These are phyloP conservation scores for Phytophthora citrophthora DNA, from an alignment of 352 stramenopile genomes.

Conservation along the genomic window DNA sequence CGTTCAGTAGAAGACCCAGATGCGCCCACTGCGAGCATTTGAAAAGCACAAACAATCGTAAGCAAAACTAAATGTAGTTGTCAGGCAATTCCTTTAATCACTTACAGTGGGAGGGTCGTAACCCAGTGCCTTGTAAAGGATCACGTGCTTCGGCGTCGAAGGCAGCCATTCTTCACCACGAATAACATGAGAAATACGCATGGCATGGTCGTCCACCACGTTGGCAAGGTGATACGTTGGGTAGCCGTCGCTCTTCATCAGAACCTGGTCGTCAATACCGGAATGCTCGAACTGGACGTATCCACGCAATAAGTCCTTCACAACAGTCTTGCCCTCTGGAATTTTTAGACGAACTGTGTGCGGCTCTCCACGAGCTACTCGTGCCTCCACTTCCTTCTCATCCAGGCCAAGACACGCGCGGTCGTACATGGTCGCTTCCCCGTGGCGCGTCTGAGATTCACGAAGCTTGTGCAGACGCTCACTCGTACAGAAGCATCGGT, in stretches of 20 bases:
- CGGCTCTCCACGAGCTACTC: conserved; percentile 86
- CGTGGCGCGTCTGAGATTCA: conserved; percentile 89
- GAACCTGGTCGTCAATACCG: conserved; percentile 90
- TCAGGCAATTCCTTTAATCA: background rate
- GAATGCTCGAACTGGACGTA: conserved; percentile 92
- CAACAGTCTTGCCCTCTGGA: conserved; percentile 90
- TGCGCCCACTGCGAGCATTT: conserved; percentile 78
- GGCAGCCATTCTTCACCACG: conserved; percentile 95
- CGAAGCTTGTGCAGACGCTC: conserved; percentile 94
- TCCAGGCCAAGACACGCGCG: conserved; percentile 95
- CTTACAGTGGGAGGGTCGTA: conserved; percentile 70
- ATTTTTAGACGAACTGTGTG: conserved; percentile 97
- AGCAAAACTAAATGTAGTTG: too few species aligned
- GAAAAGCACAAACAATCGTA: too few species aligned
- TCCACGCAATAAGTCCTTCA: conserved; percentile 96
- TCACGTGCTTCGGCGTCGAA: conserved; percentile 91
- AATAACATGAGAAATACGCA: conserved; percentile 98
- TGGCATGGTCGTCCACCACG: conserved; percentile 97
- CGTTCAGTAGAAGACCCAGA: conserved; percentile 95
- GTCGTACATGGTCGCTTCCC: conserved; percentile 97
- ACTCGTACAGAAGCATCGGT: conserved; percentile 97
- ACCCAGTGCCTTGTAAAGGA: conserved; percentile 91
- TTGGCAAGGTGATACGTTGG: conserved; percentile 94
- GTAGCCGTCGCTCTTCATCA: conserved; percentile 95
- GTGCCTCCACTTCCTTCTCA: conserved; percentile 87